Conservation (phyloP, 106 monocot genomes). For the Cymbidium sinense region DNA sequence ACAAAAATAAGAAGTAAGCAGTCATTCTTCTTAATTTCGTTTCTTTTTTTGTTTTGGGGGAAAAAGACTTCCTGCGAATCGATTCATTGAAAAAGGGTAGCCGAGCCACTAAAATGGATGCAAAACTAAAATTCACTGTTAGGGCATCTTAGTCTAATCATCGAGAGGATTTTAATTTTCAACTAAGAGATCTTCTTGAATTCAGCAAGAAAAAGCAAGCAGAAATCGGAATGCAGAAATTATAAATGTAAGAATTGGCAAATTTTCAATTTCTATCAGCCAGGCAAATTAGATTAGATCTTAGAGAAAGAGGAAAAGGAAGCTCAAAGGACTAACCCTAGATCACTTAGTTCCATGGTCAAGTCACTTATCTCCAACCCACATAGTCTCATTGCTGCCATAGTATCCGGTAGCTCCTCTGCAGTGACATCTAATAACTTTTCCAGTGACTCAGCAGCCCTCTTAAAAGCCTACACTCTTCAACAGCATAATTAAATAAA, state of each 20-base stretch:
- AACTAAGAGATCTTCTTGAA: too few species aligned
- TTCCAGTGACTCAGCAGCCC: conserved; percentile 56
- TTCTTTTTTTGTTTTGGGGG: neutral
- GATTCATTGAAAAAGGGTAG: too few species aligned
- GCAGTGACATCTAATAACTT: conserved; percentile 59
- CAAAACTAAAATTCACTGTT: too few species aligned
- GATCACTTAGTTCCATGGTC: conserved; percentile 69
- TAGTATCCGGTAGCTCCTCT: conserved; percentile 78
- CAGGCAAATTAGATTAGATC: neutral
- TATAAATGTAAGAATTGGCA: too few species aligned
- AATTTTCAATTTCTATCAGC: neutral
- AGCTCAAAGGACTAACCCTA: conserved; percentile 38
- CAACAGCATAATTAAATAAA: conserved; percentile 4
- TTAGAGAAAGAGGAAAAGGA: neutral
- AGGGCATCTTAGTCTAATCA: too few species aligned
- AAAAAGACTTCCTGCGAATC: neutral
- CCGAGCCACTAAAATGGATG: too few species aligned
- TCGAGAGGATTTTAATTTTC: too few species aligned
- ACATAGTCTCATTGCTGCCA: conserved; percentile 70
- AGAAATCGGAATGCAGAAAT: too few species aligned
- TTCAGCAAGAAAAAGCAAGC: too few species aligned
- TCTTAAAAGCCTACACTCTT: conserved; percentile 47
- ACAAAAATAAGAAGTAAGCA: neutral
- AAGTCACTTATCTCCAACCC: conserved; percentile 93
- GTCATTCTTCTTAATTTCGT: neutral